Evolutionary conservation across 1,284 basidiomycete genomes (phyloP), one percentile per base, ranked within the genome.

Genomic region (Agaricales sp.): DNA sequence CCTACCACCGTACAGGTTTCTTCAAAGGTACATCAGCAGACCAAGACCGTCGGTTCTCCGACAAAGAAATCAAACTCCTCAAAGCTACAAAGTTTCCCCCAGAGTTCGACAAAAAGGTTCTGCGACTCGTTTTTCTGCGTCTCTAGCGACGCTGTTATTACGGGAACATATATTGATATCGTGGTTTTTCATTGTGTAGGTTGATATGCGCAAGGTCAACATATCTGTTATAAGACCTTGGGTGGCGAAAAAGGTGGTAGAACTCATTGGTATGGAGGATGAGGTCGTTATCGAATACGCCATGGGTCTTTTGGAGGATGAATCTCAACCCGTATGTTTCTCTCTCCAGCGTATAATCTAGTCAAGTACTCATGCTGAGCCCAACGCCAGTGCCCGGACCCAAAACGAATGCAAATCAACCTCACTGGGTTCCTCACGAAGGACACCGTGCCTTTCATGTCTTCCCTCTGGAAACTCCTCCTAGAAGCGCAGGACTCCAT

Each of bases 221-320:
- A 62, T 92, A 53, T 73, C 75, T 24, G 89, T 94, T 56, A 87
- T 97, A 61, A 75, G 89, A 50, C 91, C 92, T 2, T 99, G 95
- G 95, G 86, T 97, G 51, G 84, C 90, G 3, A 90, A 90, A 68
- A 90, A 91, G 61, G 82, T 96, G 50, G 80, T 87, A 3, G 87
- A 93, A 57, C 75, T 97, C 19, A 80, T 95, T 35, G 92, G 92
- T 3, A 83, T 98, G 47, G 95, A 99, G 61, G 95, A 99, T 64
- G 95, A 99, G 61, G 87, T 99, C 35, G 87, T 99, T 23, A 84
- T 96, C 21, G 95, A 98, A 64, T 98, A 96, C 62, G 91, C 92
- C 14, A 88, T 91, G 78, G 90, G 91, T 18, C 74, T 97, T 43
- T 68, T 99, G 4, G 95, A 99, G 63, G 90, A 95, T 58, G 73